phyloP scores from a whole-genome alignment of 345 rosid species.

The Eucalyptus marginata region DNA sequence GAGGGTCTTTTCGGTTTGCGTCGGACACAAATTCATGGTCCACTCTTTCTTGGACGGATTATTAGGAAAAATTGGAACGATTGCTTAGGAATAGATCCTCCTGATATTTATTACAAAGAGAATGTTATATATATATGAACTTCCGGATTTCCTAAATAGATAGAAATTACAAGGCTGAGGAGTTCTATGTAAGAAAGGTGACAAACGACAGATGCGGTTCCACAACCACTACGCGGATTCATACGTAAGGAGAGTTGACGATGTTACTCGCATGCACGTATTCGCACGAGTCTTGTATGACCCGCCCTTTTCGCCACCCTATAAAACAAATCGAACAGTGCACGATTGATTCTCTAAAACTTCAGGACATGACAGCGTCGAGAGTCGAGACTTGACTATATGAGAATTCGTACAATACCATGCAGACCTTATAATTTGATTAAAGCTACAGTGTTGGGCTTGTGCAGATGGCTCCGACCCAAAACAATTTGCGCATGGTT shows the following conservation, averaged over 20 bases:
- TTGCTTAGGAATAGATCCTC: neutral
- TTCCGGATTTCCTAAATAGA: neutral
- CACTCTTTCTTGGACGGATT: neutral
- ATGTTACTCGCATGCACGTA: neutral
- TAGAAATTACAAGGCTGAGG: neutral
- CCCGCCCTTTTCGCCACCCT: neutral
- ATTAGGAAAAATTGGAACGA: neutral
- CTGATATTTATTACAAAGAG: neutral
- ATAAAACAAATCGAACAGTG: neutral
- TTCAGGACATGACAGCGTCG: neutral
- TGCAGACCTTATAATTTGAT: no score
- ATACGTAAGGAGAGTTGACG: neutral
- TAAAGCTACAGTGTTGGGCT: neutral
- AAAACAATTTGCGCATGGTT: neutral
- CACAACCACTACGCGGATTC: neutral
- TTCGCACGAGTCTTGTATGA: neutral
- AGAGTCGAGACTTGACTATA: neutral
- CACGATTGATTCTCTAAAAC: neutral
- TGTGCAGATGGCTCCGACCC: neutral
- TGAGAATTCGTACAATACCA: neutral
- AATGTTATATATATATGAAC: neutral
- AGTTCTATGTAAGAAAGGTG: neutral
- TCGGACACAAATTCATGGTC: neutral
- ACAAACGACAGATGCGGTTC: neutral
- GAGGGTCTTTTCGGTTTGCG: neutral